Base-by-base conservation (phyloP, 169 alveolate genomes). In the Plasmodium falciparum region DNA sequence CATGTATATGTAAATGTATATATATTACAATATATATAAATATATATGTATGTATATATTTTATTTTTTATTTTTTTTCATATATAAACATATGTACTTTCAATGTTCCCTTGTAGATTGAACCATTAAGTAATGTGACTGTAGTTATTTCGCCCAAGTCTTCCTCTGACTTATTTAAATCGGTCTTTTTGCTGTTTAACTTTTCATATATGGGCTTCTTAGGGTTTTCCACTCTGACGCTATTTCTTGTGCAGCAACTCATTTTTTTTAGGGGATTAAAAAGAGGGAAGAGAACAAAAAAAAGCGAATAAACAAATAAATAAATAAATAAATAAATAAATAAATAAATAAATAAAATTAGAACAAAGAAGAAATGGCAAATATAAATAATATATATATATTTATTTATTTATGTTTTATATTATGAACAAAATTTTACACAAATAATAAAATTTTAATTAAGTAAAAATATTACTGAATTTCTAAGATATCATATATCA, bases 61-160 rank as follows among this genome's bases (percentile, higher is more conserved):
- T n/a, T 52, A 4, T 52, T 20, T 52, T 52, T 52, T 52, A 0
- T 6, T 52, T 52, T 52, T 52, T 52, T 52, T 52, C 62, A 52
- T 52, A 52, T 6, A 0, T 2, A 52, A 2, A 59, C 22, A 59
- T 59, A 59, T 45, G 17, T 80, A 80, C 90, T 58, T 26, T 49
- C 33, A 45, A n/a, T 7, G 90, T 80, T 33, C 90, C 90, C 24
- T 70, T 69, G 49, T 80, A 80, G 43, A 69, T 39, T 2, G 90
- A 80, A 26, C 90, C 90, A 59, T 80, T 73, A 24, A 20, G 66
- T 61, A 80, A 61, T 33, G 83, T 80, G 24, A 67, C 49, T 2
- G 90, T 61, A 13, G 50, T 45, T 17, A 52, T 69, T 24, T 24
- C 29, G 1, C 29, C 29, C 29, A 24, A 24, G 29, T 24, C 29